Conservation (phyloP, 169 alveolate species). For the Eimeria tenella region DNA sequence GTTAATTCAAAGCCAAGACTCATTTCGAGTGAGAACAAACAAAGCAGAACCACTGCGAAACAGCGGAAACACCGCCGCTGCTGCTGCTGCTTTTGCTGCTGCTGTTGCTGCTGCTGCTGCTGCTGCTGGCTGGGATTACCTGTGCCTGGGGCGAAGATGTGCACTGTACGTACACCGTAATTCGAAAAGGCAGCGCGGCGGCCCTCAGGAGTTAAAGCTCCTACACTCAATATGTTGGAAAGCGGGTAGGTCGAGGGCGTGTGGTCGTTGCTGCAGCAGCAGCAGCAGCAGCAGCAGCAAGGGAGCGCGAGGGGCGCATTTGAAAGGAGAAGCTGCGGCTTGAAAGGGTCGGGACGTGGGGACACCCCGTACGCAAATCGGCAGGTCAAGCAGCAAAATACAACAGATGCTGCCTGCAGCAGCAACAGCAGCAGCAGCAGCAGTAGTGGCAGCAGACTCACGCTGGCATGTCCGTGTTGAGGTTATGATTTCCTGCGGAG, state of each 20-base stretch:
- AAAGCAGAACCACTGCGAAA: no score
- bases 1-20: no score
- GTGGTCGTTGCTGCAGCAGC: slow-evolving; percentile 72
- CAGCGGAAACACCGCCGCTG: no score
- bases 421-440: not conserved
- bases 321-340: no score
- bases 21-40: no score
- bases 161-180: slow-evolving; percentile 73
- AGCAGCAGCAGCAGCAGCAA: not conserved
- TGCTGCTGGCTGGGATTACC: no score
- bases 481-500: slow-evolving; percentile 78
- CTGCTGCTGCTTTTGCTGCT: no score
- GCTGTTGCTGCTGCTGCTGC: no score
- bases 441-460: not conserved
- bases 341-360: no score
- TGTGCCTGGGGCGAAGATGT: slow-evolving; percentile 79
- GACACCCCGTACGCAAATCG: no score
- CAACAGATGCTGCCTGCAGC: not conserved
- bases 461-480: slow-evolving; percentile 75
- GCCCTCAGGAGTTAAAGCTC: slow-evolving; percentile 73
- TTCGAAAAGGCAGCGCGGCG: slow-evolving; percentile 69
- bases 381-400: no score
- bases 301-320: not conserved
- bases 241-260: slow-evolving; percentile 77
- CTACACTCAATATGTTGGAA: slow-evolving; percentile 75